phyloP scores from a whole-genome alignment of 192 early-diverging fungal genomes.

The Helicostylum pulchrum region DNA sequence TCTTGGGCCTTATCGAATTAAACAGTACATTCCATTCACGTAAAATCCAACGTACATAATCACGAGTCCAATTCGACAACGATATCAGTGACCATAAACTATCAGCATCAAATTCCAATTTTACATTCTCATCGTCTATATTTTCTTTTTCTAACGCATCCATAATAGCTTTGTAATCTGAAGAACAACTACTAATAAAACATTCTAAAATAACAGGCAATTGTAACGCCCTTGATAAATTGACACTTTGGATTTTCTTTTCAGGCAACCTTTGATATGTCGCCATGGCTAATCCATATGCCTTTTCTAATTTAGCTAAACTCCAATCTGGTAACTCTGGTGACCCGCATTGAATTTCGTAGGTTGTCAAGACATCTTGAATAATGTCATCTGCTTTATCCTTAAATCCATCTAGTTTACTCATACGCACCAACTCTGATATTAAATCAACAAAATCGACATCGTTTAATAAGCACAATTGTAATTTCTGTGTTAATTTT shows the following conservation, averaged over 20 bases:
- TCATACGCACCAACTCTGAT: slow-evolving; percentile 23
- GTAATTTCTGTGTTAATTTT: slow-evolving; percentile 5
- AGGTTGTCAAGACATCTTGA: slow-evolving; percentile 4
- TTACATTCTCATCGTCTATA: not conserved
- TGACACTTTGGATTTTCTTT: slow-evolving; percentile 24
- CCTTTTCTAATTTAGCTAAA: slow-evolving; percentile 10
- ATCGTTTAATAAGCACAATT: slow-evolving; percentile 26
- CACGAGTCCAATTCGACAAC: slow-evolving; percentile 27
- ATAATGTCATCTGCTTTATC: slow-evolving; percentile 20
- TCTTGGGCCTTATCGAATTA: slow-evolving; percentile 16
- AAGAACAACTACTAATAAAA: slow-evolving; percentile 31
- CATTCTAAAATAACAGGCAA: slow-evolving; percentile 37
- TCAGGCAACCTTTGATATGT: slow-evolving; percentile 8
- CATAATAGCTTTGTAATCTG: slow-evolving; percentile 13
- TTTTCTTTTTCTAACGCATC: not conserved
- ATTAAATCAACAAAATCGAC: slow-evolving; percentile 27
- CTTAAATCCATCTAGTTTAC: slow-evolving; percentile 4
- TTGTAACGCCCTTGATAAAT: slow-evolving; percentile 32
- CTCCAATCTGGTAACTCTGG: slow-evolving; percentile 21
- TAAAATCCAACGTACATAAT: slow-evolving; percentile 24
- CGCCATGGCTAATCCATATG: slow-evolving; percentile 20
- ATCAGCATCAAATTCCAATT: slow-evolving; percentile 22
- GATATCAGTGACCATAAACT: slow-evolving; percentile 29
- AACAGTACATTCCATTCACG: slow-evolving; percentile 32
- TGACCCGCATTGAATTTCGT: slow-evolving; percentile 13